A percentile compares a stretch with the other conserved stretches of the same genome.
Evolutionary conservation across 768 basidiomycete genomes (phyloP).

Genomic region (Crepidotus variabilis): DNA sequence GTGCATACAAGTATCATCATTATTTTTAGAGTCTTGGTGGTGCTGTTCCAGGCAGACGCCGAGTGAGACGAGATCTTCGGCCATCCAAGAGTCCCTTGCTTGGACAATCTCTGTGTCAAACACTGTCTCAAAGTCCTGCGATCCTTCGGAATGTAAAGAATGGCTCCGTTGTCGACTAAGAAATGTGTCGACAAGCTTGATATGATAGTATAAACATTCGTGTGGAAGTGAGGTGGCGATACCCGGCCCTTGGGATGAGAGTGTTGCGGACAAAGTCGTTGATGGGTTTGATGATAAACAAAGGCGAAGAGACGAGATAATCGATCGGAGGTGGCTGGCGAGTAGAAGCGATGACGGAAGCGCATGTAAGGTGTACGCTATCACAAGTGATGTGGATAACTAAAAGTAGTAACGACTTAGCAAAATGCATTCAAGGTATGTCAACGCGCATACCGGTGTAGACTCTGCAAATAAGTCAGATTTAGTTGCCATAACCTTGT

Average conservation of each 20-base stretch:
- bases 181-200: conserved; percentile 59
- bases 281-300: conserved; percentile 30
- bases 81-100: conserved; percentile 41
- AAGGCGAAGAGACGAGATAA: conserved; percentile 28
- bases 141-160: conserved; percentile 1
- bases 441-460: conserved; percentile 26
- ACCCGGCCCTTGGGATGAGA: conserved; percentile 26
- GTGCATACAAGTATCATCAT: background rate
- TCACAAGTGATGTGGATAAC: conserved; percentile 54
- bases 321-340: conserved; percentile 26
- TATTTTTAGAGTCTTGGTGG: background rate
- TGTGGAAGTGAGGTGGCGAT: conserved; percentile 20
- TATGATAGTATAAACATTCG: conserved; percentile 48
- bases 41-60: conserved; percentile 45
- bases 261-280: conserved; percentile 32
- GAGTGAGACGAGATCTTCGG: conserved; percentile 45
- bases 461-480: conserved; percentile 30
- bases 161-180: conserved; percentile 55
- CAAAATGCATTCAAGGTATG: background rate
- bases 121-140: conserved; percentile 10
- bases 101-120: conserved; percentile 24
- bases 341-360: conserved; percentile 44
- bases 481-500: conserved; percentile 29
- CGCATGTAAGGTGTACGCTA: conserved; percentile 44
- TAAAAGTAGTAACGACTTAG: conserved; percentile 14